These are phyloP conservation scores for Capronia americana DNA, from an alignment of 2,329 filamentous ascomycete species.

Conservation along the genomic window DNA sequence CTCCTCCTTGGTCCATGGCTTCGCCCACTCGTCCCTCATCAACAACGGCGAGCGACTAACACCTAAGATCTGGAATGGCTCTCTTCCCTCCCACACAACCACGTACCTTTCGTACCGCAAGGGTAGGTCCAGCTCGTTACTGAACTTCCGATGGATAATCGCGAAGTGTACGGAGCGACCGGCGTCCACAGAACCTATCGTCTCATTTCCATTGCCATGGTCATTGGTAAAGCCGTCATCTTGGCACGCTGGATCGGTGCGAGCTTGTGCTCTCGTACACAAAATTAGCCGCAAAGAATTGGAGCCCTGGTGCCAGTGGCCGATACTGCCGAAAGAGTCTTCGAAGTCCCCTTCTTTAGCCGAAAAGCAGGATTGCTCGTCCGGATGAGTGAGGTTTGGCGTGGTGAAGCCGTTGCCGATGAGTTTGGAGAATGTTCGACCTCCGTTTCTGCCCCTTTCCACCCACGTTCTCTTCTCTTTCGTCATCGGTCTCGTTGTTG, in stretches of 20 bases:
- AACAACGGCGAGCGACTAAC: slow-evolving; percentile 46
- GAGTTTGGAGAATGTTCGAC: slow-evolving; percentile 44
- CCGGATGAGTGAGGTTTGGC: slow-evolving; percentile 43
- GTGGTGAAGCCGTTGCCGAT: slow-evolving; percentile 44
- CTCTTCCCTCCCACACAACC: slow-evolving; percentile 46
- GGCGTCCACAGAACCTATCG: slow-evolving; percentile 10
- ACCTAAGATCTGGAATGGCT: slow-evolving; percentile 47
- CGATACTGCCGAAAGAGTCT: slow-evolving; percentile 35
- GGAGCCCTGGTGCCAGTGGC: slow-evolving; percentile 50
- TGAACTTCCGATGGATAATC: slow-evolving; percentile 48
- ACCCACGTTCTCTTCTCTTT: neutral
- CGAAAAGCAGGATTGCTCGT: slow-evolving; percentile 42
- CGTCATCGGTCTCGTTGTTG: neutral
- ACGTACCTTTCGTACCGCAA: slow-evolving; percentile 50
- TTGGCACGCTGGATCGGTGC: slow-evolving; percentile 29
- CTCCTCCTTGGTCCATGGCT: slow-evolving; percentile 45
- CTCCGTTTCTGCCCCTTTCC: slow-evolving; percentile 6
- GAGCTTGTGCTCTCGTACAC: slow-evolving; percentile 40
- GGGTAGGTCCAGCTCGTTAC: slow-evolving; percentile 45
- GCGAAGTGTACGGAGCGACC: slow-evolving; percentile 45
- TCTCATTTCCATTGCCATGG: neutral
- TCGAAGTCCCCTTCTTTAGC: slow-evolving; percentile 23
- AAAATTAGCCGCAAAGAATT: slow-evolving; percentile 48
- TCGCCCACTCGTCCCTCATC: slow-evolving; percentile 47
- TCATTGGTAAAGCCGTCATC: slow-evolving; percentile 12